These are phyloP conservation scores for Amanita exitialis DNA, from an alignment of 768 basidiomycete species.

Conservation along the genomic window DNA sequence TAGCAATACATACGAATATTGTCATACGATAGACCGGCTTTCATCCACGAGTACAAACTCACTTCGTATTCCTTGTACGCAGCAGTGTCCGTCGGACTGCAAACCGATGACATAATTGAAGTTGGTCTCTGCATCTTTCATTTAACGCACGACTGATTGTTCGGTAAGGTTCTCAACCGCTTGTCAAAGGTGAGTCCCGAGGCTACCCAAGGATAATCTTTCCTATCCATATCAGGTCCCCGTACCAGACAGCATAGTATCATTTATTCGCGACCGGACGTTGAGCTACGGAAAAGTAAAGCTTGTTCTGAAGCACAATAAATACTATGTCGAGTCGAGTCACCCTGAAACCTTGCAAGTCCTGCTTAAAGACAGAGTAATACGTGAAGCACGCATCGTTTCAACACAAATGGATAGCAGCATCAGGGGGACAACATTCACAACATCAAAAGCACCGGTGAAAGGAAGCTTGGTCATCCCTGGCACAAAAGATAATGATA, in stretches of 20 bases:
- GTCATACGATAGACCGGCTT: conserved; percentile 61
- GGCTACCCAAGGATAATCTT: conserved; percentile 1
- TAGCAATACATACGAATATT: conserved; percentile 15
- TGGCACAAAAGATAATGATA: conserved; percentile 71
- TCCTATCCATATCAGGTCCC: conserved; percentile 54
- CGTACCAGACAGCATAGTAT: conserved; percentile 77
- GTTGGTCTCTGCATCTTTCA: conserved; percentile 38
- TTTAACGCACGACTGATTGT: conserved; percentile 18
- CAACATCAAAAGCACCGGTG: conserved; percentile 73
- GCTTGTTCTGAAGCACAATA: conserved; percentile 95
- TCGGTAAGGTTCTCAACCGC: conserved; percentile 61
- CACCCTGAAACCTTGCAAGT: conserved; percentile 89
- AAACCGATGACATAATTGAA: conserved; percentile 98
- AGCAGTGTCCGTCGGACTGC: conserved; percentile 94
- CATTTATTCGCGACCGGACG: conserved; percentile 88
- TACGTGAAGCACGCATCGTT: conserved; percentile 75
- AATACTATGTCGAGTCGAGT: conserved; percentile 92
- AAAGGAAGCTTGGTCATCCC: conserved; percentile 81
- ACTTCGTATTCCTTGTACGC: conserved; percentile 98
- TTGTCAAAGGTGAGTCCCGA: conserved; percentile 53
- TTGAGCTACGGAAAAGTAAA: conserved; percentile 98
- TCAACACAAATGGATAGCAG: conserved; percentile 62
- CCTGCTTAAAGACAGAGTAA: conserved; percentile 77
- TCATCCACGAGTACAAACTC: conserved; percentile 98
- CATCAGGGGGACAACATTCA: conserved; percentile 67